Evolutionary conservation across 2,329 filamentous ascomycete genomes (phyloP).

Genomic region (Neurospora sp.): DNA sequence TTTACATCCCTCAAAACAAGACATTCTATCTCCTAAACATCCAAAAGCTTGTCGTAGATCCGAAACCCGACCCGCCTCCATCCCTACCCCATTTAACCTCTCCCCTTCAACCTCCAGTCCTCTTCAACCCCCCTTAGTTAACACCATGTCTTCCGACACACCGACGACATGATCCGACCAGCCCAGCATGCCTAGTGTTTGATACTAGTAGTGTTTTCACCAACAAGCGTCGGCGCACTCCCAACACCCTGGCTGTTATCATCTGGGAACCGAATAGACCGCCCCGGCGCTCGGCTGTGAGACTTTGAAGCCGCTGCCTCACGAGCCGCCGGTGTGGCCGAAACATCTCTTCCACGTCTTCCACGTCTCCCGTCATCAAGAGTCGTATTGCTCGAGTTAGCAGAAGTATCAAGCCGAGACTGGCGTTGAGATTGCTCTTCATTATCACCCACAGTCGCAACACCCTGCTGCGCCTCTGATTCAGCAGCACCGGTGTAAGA

Average conservation of each 20-base stretch:
- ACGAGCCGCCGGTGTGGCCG: not conserved
- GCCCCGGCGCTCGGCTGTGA: not conserved
- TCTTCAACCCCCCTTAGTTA: not conserved
- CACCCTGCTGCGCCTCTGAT: not conserved
- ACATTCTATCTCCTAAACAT: not conserved
- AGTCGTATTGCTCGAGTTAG: not conserved
- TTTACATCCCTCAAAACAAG: not conserved
- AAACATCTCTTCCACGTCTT: not conserved
- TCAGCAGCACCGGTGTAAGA: not conserved
- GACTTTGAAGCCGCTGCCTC: not conserved
- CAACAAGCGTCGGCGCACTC: not conserved
- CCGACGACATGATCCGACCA: not conserved
- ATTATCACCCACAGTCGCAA: not conserved
- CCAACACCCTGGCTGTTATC: not conserved
- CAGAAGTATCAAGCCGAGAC: not conserved
- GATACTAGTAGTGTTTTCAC: not conserved
- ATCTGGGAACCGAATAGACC: not conserved
- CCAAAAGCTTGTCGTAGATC: not conserved
- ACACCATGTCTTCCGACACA: not conserved
- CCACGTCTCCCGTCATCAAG: not conserved
- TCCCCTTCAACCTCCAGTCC: slow-evolving; percentile 15
- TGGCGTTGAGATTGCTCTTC: not conserved
- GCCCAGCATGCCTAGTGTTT: not conserved
- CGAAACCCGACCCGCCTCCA: not conserved
- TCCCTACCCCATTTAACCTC: not conserved